Base-by-base conservation (phyloP, 805 yeast genomes). In the Wickerhamiella azymoides region DNA sequence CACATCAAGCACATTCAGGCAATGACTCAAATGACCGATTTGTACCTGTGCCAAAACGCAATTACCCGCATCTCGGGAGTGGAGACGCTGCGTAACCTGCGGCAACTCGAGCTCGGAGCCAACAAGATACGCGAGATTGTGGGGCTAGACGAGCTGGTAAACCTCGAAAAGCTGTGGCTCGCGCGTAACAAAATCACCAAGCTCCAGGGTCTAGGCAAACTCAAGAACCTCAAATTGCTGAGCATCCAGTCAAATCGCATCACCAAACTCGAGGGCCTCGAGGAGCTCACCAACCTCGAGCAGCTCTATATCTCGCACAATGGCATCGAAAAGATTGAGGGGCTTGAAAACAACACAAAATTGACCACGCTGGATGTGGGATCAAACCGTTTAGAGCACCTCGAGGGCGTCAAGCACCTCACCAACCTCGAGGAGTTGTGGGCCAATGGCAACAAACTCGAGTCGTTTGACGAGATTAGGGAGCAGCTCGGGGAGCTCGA, bases 251-350 rank as follows among this genome's bases (percentile, higher is more conserved):
- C 94, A 7, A 92, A 92, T 57, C 69, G 82, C 48, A 68, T 92
- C 37, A 74, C 77, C 2, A 80, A 79, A 56, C 65, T 92, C 28
- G 94, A 86, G 63, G 93, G 93, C 1, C 68, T 92, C 50, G 93
- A 84, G 32, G 70, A 72, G 8, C 68, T 88, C 49, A 72, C 61
- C 17, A 77, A 77, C 53, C 65, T 92, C 45, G 92, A 85, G 63
- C 97, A 92, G 61, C 67, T 92, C 19, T 92, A 92, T 59, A 62
- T 92, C 11, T 79, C 96, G 5, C 88, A 86, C 62, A 92, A 92
- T 58, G 85, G 82, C 5, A 71, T 92, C 40, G 64, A 69, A 19
- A 74, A 71, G 52, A 71, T 92, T 46, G 94, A 84, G 63, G 85
- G 85, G 4, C 68, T 92, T 48, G 92, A 84, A 4, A 68, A 78